Percentiles rank a stretch among this genome's conserved stretches.
Conservation (phyloP, 2,329 filamentous ascomycete species). For the Penicillium crustosum region DNA sequence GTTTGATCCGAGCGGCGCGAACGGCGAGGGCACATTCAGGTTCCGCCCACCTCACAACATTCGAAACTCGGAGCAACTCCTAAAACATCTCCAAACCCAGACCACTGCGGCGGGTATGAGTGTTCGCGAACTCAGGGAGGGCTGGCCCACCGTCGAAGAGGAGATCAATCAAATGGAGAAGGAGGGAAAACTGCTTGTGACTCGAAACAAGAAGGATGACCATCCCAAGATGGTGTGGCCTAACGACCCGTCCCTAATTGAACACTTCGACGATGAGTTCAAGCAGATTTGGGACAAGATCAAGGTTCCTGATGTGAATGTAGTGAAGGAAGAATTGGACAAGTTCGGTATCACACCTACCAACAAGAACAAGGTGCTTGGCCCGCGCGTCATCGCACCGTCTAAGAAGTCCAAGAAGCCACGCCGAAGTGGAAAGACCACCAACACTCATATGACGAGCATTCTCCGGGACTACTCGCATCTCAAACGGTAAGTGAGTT, state of each 20-base stretch:
- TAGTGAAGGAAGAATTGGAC: slow-evolving; percentile 73
- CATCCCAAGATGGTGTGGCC: slow-evolving; percentile 83
- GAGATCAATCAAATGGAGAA: slow-evolving; percentile 75
- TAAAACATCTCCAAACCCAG: slow-evolving; percentile 77
- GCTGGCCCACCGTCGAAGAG: slow-evolving; percentile 82
- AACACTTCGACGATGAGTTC: slow-evolving; percentile 79
- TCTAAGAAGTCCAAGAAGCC: slow-evolving; percentile 75
- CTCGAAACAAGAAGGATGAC: slow-evolving; percentile 89
- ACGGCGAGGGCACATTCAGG: slow-evolving; percentile 72
- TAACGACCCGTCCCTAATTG: slow-evolving; percentile 75
- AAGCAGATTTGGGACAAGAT: slow-evolving; percentile 78
- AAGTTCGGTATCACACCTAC: slow-evolving; percentile 80
- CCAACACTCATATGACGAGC: slow-evolving; percentile 82
- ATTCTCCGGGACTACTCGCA: slow-evolving; percentile 73
- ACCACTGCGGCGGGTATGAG: slow-evolving; percentile 75
- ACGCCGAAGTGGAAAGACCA: slow-evolving; percentile 74
- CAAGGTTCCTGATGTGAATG: slow-evolving; percentile 70
- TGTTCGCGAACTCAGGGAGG: slow-evolving; percentile 92
- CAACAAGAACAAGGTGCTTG: slow-evolving; percentile 71
- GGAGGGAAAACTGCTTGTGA: slow-evolving; percentile 78
- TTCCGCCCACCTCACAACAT: slow-evolving; percentile 86
- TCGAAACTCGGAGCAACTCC: slow-evolving; percentile 71
- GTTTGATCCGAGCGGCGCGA: slow-evolving; percentile 58
- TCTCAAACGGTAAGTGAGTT: slow-evolving; percentile 37
- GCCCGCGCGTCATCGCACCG: slow-evolving; percentile 54